Evolutionary conservation across 352 stramenopile species (phyloP).

Genomic region (Phytophthora citrophthora): DNA sequence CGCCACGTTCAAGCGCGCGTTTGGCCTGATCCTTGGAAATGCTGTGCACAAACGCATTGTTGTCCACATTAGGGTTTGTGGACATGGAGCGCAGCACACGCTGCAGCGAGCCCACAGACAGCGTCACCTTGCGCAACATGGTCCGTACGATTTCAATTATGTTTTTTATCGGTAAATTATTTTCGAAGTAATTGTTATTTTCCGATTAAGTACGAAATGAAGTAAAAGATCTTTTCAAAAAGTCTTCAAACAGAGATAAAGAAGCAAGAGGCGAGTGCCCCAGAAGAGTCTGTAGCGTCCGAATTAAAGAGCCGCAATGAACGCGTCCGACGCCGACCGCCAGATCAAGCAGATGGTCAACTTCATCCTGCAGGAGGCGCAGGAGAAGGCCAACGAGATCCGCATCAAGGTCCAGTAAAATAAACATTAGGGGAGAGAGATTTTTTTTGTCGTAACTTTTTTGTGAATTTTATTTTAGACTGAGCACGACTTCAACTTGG

Average conservation of each 20-base stretch:
- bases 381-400: constrained; percentile 99
- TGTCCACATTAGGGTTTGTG: constrained; percentile 46
- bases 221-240: constrained; percentile 20
- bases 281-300: neutral
- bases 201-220: constrained; percentile 13
- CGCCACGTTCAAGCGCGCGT: constrained; percentile 52
- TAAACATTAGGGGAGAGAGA: neutral
- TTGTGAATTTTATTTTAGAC: constrained; percentile 69
- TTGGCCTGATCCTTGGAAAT: constrained; percentile 60
- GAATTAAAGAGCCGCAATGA: constrained; percentile 59
- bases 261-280: neutral
- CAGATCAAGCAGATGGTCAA: constrained; percentile 98
- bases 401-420: constrained; percentile 90
- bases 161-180: constrained; percentile 13
- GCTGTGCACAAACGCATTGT: constrained; percentile 59
- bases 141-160: neutral
- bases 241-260: constrained; percentile 16
- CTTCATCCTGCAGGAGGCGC: constrained; percentile 99
- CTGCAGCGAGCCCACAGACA: neutral
- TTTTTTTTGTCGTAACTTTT: neutral
- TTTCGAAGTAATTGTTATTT: neutral
- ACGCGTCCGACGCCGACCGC: constrained; percentile 82
- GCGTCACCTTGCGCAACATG: constrained; percentile 15
- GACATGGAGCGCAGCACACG: constrained; percentile 31
- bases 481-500: constrained; percentile 99